Percentiles rank a stretch among this genome's conserved stretches.
Conservation (phyloP, 192 early-diverging fungal genomes). For the Backusella tarrabulga region DNA sequence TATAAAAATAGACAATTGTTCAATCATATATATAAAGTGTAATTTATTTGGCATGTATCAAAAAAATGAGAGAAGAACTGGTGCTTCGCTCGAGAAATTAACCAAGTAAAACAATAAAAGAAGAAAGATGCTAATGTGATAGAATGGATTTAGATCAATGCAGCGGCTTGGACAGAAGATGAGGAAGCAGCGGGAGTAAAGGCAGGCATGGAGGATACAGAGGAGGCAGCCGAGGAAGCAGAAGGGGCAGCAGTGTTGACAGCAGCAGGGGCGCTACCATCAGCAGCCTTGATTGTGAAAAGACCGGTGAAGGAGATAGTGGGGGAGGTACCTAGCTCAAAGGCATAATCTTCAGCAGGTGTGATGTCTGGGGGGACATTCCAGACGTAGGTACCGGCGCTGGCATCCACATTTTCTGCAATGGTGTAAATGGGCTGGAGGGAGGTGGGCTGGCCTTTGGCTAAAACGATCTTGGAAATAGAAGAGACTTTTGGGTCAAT, state of each 20-base stretch:
- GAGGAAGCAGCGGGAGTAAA: neutral
- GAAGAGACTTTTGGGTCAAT: conserved; percentile 17
- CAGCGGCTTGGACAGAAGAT: neutral
- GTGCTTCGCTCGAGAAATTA: neutral
- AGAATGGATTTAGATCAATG: conserved; percentile 15
- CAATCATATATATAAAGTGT: too few species aligned
- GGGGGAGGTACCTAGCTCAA: conserved; percentile 32
- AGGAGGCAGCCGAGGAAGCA: neutral
- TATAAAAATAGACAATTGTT: too few species aligned
- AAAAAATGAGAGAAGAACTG: neutral
- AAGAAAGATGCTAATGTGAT: neutral
- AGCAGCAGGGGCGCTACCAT: conserved; percentile 9
- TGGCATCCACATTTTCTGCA: conserved; percentile 25
- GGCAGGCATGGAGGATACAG: conserved; percentile 8
- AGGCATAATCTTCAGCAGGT: conserved; percentile 28
- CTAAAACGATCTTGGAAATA: conserved; percentile 32
- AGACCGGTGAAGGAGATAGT: conserved; percentile 26
- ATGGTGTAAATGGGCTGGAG: conserved; percentile 28
- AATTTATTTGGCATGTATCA: too few species aligned
- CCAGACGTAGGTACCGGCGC: conserved; percentile 24
- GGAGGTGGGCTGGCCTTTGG: conserved; percentile 21
- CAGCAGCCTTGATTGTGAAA: conserved; percentile 25
- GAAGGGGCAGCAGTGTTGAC: neutral
- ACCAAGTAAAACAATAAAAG: neutral
- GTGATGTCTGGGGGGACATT: conserved; percentile 27